Base-by-base conservation (phyloP, 2,329 filamentous ascomycete species). In the Incumbomyces delicatus region DNA sequence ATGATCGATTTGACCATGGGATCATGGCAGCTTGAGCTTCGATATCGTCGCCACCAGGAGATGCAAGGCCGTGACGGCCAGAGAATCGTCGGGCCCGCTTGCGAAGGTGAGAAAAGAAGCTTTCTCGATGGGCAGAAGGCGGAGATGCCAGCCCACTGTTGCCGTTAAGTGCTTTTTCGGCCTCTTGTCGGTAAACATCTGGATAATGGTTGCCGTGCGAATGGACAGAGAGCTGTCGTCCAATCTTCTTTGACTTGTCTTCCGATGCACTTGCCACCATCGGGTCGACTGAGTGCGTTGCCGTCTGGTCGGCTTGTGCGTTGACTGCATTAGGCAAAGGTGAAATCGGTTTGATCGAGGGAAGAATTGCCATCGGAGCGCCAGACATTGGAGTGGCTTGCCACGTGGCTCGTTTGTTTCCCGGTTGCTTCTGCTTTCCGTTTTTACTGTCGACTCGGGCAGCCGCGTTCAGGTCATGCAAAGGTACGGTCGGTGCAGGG, bases 71-170 rank as follows among this genome's bases (percentile, higher is more conserved):
- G 61, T 95, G 88, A 48, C 90, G 82, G 39, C 92, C 92, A 20
- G 92, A 98, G 50, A 98, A 82, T 56, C 92, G 78, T 57, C 92
- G 80, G 22, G 94, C 92, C 43, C 90, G 83, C 67, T 98, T 98
- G 47, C 92, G 80, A 6, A 98, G 75, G 63, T 98, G 92, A 1
- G 92, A 96, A 68, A 98, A 98, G 72, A 98, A 98, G 65, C 92
- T 87, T 65, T 98, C 92, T 61, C 94, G 94, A 47, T 88, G 85
- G 14, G 78, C 85, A 58, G 77, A 82, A 0, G 83, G 80, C 3
- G 88, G 87, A 5, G 87, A 92, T 13, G 77, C 80, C 18, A 89
- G 71, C 17, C 82, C 85, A 30, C 76, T 77, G 58, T 83, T 81
- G 44, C 89, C 92, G 61, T 88, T 95, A 38, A 96, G 74, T 32